A percentile compares a stretch with the other conserved stretches of the same genome.
Conservation (phyloP, 1,139 yeast genomes). For the Hyphopichia wangnamkhiaoensis region DNA sequence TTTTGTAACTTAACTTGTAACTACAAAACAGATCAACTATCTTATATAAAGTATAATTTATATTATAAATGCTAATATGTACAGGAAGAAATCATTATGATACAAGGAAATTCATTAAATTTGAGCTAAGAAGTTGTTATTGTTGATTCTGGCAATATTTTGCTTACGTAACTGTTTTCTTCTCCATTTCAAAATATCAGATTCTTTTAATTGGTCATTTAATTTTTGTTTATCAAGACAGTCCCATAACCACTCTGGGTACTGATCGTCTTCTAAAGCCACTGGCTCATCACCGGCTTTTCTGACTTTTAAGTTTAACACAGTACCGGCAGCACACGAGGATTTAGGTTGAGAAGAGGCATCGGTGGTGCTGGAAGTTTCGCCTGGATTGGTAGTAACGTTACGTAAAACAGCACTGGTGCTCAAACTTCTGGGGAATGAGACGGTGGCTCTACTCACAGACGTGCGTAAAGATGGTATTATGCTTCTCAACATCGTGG, state of each 20-base stretch:
- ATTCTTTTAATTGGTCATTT: constrained; percentile 51
- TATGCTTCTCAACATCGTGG: not conserved
- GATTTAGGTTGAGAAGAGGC: constrained; percentile 24
- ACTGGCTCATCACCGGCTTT: constrained; percentile 87
- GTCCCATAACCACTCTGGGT: constrained; percentile 97
- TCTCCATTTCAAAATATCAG: constrained; percentile 67
- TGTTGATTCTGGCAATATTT: constrained; percentile 72
- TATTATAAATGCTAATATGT: not conserved
- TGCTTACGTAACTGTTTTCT: constrained; percentile 65
- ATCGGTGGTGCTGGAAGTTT: not conserved
- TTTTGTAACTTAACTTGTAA: too few relatives aligned
- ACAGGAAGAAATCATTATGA: not conserved
- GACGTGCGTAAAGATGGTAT: not conserved
- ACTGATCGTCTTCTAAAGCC: constrained; percentile 83
- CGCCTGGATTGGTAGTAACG: not conserved
- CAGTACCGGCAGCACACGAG: constrained; percentile 73
- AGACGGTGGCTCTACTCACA: too few relatives aligned
- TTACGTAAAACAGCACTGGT: not conserved
- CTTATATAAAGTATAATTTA: too few relatives aligned
- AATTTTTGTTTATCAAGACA: constrained; percentile 65
- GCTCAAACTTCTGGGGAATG: not conserved
- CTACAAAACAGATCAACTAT: too few relatives aligned
- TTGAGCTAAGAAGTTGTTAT: constrained; percentile 70
- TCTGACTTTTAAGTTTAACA: constrained; percentile 71
- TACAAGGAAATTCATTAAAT: constrained; percentile 23